A percentile compares a stretch with the other conserved stretches of the same genome.
phyloP scores from a whole-genome alignment of 176 grass and related monocot species.

The Tillandsia fasciculata region DNA sequence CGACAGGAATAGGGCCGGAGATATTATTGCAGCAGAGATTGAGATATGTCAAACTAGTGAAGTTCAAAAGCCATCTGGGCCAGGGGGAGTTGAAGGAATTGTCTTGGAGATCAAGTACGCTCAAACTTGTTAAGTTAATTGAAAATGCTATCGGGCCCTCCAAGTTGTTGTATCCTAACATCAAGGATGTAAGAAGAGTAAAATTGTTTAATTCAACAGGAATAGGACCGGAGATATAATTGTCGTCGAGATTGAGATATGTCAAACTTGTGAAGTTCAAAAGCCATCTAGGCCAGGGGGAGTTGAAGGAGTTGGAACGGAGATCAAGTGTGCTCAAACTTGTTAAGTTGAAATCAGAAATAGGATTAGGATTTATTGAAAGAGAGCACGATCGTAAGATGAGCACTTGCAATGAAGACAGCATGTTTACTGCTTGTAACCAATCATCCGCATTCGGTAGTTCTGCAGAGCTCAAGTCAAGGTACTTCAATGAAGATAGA shows the following conservation, averaged over 20 bases:
- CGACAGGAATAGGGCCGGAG: not conserved
- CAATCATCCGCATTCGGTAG: too few species aligned
- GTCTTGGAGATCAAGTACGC: rapidly evolving
- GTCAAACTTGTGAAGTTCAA: constrained; percentile 10
- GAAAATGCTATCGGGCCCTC: not conserved
- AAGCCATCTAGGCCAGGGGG: not conserved
- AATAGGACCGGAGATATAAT: not conserved
- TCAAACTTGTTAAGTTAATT: not conserved
- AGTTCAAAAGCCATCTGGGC: not conserved
- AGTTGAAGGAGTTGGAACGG: not conserved
- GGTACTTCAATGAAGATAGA: too few species aligned
- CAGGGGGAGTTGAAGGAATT: not conserved
- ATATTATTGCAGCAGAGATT: not conserved
- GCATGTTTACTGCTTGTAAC: too few species aligned
- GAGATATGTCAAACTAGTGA: not conserved
- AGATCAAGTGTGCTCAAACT: not conserved
- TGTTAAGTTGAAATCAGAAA: too few species aligned
- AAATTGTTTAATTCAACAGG: not conserved
- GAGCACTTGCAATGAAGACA: too few species aligned
- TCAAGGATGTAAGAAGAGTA: not conserved
- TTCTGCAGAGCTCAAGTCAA: too few species aligned
- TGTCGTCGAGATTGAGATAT: rapidly evolving
- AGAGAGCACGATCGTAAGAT: rapidly evolving
- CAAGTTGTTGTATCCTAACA: not conserved
- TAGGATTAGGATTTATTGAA: too few species aligned